Percentiles rank a stretch among this genome's conserved stretches.
Conservation (phyloP, 2,329 filamentous ascomycete species). For the Calonectria fujianensis region DNA sequence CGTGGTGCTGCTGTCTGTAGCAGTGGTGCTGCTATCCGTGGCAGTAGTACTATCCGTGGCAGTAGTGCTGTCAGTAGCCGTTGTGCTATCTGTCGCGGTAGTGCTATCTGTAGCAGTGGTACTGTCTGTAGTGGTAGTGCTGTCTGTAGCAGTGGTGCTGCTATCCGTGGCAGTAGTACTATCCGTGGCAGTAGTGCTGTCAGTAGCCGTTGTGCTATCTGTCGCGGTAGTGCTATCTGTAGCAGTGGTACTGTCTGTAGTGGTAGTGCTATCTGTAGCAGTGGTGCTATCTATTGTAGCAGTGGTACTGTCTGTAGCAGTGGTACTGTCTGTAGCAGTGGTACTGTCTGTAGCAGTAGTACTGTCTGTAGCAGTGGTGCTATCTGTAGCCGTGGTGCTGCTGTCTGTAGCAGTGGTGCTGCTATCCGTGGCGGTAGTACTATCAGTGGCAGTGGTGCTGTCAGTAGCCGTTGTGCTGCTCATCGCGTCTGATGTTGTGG, state of each 20-base stretch:
- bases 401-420: neutral
- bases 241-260: no score
- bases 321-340: neutral
- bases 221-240: no score
- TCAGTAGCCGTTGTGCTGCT: neutral
- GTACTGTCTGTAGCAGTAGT: no score
- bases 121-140: neutral
- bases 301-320: neutral
- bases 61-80: no score
- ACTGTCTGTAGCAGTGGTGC: no score
- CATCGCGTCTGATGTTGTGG: neutral
- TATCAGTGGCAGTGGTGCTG: no score
- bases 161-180: neutral
- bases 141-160: neutral
- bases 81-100: neutral
- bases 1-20: no score
- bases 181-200: neutral
- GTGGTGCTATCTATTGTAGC: neutral
- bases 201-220: no score
- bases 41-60: neutral
- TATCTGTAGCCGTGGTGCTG: no score
- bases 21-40: no score
- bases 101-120: neutral
- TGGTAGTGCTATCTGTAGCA: neutral
- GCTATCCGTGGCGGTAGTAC: neutral